Conservation (phyloP, 2,329 filamentous ascomycete species). For the Cytospora mali region DNA sequence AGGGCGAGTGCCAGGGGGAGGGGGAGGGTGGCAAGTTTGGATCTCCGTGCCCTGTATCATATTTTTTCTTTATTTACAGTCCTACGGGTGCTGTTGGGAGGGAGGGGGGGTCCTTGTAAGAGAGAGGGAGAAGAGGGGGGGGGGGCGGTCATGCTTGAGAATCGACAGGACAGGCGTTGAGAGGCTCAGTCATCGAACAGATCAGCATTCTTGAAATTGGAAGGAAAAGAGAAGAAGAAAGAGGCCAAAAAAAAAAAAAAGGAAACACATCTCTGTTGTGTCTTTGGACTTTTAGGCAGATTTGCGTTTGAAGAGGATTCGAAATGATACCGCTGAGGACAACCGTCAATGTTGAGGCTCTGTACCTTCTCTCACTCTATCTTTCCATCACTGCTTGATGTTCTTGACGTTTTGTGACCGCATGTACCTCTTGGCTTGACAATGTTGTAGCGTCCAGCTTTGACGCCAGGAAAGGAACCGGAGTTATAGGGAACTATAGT, state of each 20-base stretch:
- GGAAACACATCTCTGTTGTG: not conserved
- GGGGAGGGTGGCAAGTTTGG: not conserved
- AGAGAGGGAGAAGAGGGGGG: not conserved
- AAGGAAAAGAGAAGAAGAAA: slow-evolving; percentile 4
- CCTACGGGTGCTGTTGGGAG: slow-evolving; percentile 11
- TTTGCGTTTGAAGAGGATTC: not conserved
- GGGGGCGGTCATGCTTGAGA: slow-evolving; percentile 5
- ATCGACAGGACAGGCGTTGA: slow-evolving; percentile 16
- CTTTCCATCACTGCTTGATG: not conserved
- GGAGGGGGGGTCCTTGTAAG: slow-evolving; percentile 5
- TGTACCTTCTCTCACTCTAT: not conserved
- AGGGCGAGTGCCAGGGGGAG: not conserved
- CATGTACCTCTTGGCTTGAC: too few species aligned
- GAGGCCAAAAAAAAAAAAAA: not conserved
- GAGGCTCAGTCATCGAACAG: slow-evolving; percentile 7
- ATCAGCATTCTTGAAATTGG: slow-evolving; percentile 7
- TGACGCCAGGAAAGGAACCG: too few species aligned
- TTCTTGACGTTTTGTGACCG: not conserved
- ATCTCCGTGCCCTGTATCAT: slow-evolving; percentile 21
- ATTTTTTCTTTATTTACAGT: slow-evolving; percentile 8
- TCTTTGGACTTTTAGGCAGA: not conserved
- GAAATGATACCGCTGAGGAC: slow-evolving; percentile 3
- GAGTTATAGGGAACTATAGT: too few species aligned
- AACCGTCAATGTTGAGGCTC: slow-evolving; percentile 9
- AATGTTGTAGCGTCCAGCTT: too few species aligned